Base-by-base conservation (phyloP, 2,329 filamentous ascomycete species). In the Ascochyta fabae region DNA sequence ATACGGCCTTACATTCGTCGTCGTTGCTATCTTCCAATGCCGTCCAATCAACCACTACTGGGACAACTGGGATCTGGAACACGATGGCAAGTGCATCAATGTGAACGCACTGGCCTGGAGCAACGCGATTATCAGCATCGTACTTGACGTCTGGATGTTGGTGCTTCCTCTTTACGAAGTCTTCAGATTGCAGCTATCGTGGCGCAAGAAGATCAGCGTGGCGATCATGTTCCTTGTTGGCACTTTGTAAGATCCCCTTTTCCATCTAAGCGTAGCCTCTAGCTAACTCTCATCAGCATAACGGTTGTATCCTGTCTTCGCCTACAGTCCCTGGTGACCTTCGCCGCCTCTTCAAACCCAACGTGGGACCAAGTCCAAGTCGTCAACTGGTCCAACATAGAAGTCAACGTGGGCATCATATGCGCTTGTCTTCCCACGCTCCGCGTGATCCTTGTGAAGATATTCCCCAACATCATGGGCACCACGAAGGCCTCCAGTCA, bases 291-390 rank as follows among this genome's bases (percentile, higher is more conserved):
- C 71, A 5, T 31, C 61, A 59, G 51, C 29, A 75, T 80, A 42
- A 80, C 78, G 3, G 55, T 80, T 22, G 71, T 80, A 29, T 80
- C 78, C 44, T 73, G 78, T 43, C 64, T 81, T 26, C 77, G 79
- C n/a, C 67, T 81, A 3, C 69, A 72, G 10, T 77, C 75, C 6
- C 72, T 81, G 16, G 72, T 81, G 42, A 58, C 66, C 39, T 80
- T 81, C 56, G 76, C 75, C 9, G 71, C 65, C 33, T 79, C 78
- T 3, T 40, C 59, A 1, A 80, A 81, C 59, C 61, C 77, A 34
- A 73, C 69, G 31, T 77, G 74, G 72, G 76, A 78, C 51, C 76
- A 78, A 62, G 62, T 67, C n/a, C 72, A 72, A 4, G 73, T 77
- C 7, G 64, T 72, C 16, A 74, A 73, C 47, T 80, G 78, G 78